phyloP scores from a whole-genome alignment of 371 early-diverging fungal species.

The Circinella minor region DNA sequence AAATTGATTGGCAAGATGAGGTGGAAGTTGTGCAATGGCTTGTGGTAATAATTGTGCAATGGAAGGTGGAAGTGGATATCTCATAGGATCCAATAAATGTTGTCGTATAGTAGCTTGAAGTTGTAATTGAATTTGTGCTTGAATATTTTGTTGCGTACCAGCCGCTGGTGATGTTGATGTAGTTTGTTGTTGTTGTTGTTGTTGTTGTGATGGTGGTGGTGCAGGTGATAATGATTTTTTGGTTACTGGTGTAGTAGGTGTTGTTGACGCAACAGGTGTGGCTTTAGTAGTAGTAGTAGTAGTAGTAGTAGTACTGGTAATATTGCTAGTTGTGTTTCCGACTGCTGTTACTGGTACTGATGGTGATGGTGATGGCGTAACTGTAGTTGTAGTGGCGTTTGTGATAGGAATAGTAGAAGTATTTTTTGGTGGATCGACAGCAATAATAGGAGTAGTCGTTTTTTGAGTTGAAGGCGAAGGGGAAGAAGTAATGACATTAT shows the following conservation, averaged over 20 bases:
- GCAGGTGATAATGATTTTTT: conserved; percentile 11
- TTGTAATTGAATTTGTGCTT: conserved; percentile 30
- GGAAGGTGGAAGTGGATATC: conserved; percentile 48
- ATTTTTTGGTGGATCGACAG: no score
- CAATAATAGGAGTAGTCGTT: not conserved
- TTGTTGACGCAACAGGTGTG: conserved; percentile 7
- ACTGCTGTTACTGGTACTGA: not conserved
- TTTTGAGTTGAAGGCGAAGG: conserved; percentile 4
- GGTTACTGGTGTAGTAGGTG: conserved; percentile 7
- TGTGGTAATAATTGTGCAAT: conserved; percentile 49
- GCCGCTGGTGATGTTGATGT: conserved; percentile 9
- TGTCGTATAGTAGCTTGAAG: conserved; percentile 52
- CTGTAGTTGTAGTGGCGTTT: no score
- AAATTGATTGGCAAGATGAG: conserved; percentile 47
- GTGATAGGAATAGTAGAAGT: no score
- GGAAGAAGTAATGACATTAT: conserved; percentile 1
- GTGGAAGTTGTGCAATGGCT: conserved; percentile 52
- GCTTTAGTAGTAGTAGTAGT: not conserved
- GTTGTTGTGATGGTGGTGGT: conserved; percentile 3
- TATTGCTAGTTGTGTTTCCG: not conserved
- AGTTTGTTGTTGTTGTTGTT: conserved; percentile 5
- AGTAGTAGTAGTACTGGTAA: not conserved
- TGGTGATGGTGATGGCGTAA: no score
- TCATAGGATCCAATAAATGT: conserved; percentile 48
- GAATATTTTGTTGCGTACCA: conserved; percentile 21